A percentile compares a stretch with the other conserved stretches of the same genome.
These are phyloP conservation scores for Geoglossum glabrum DNA, from an alignment of 495 filamentous ascomycete genomes.

Conservation along the genomic window DNA sequence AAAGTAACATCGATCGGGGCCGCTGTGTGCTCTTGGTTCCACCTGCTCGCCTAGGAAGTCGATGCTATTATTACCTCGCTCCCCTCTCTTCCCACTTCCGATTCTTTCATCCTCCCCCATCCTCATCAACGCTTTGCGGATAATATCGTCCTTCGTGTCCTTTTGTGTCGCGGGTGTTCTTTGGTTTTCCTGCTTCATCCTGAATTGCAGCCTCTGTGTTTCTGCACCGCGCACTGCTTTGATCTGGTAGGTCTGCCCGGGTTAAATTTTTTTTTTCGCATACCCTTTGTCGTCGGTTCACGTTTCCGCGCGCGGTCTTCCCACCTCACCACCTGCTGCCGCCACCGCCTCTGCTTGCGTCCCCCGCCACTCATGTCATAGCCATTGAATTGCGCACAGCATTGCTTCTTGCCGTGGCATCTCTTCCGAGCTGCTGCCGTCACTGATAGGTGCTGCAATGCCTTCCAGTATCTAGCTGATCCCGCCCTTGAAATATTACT, in stretches of 20 bases:
- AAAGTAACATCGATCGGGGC: not conserved
- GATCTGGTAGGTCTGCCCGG: constrained; percentile 1
- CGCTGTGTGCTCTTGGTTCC: not conserved
- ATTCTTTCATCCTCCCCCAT: constrained; percentile 2
- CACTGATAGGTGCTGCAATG: not conserved
- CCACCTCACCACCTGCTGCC: not conserved
- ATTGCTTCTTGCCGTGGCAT: not conserved
- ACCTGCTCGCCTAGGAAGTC: not conserved
- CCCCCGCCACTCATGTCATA: not conserved
- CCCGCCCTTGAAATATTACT: not conserved
- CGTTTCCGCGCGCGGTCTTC: not conserved
- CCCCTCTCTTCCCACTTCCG: constrained; percentile 2
- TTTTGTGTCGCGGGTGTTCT: constrained; percentile 4
- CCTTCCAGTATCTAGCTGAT: not conserved
- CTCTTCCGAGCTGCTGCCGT: not conserved
- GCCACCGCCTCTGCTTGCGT: not conserved
- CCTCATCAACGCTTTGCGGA: constrained; percentile 4
- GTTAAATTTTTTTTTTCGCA: not conserved
- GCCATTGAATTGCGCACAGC: not conserved
- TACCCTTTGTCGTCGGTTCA: not conserved
- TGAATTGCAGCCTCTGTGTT: constrained; percentile 2
- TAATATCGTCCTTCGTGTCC: constrained; percentile 5
- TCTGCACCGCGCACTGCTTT: not conserved
- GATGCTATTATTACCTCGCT: constrained; percentile 2
- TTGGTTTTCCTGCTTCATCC: constrained; percentile 3